Conservation (phyloP, 768 basidiomycete genomes). For the Imleria badia region DNA sequence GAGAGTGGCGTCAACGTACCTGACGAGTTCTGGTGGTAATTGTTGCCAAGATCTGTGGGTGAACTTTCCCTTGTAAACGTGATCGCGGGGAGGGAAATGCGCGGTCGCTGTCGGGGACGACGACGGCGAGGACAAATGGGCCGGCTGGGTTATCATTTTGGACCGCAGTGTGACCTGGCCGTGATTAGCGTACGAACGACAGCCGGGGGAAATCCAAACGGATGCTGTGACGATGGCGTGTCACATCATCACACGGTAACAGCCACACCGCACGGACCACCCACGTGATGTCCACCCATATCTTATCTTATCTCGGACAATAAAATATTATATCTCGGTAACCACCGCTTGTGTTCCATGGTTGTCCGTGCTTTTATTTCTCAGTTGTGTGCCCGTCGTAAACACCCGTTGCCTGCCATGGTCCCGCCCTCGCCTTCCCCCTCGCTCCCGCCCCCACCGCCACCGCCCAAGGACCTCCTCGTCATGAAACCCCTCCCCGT, state of each 20-base stretch:
- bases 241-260: constrained; percentile 24
- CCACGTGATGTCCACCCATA: neutral
- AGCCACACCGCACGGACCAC: constrained; percentile 32
- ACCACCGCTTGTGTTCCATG: constrained; percentile 14
- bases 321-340: constrained; percentile 2
- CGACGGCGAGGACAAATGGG: constrained; percentile 12
- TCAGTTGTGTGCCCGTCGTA: constrained; percentile 14
- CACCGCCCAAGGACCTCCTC: constrained; percentile 25
- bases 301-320: constrained; percentile 21
- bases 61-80: constrained; percentile 57
- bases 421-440: neutral
- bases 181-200: constrained; percentile 38
- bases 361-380: constrained; percentile 13
- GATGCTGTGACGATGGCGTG: constrained; percentile 28
- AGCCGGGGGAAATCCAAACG: constrained; percentile 36
- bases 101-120: constrained; percentile 18
- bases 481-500: constrained; percentile 24
- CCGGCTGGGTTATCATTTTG: constrained; percentile 32
- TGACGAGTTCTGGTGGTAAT: constrained; percentile 59
- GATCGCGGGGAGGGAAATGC: constrained; percentile 16
- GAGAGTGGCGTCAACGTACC: constrained; percentile 43
- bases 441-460: constrained; percentile 17
- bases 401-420: constrained; percentile 10
- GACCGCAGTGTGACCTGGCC: constrained; percentile 37
- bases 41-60: constrained; percentile 61